Conservation (phyloP, 331 rosid species). For the Quercus phellos region DNA sequence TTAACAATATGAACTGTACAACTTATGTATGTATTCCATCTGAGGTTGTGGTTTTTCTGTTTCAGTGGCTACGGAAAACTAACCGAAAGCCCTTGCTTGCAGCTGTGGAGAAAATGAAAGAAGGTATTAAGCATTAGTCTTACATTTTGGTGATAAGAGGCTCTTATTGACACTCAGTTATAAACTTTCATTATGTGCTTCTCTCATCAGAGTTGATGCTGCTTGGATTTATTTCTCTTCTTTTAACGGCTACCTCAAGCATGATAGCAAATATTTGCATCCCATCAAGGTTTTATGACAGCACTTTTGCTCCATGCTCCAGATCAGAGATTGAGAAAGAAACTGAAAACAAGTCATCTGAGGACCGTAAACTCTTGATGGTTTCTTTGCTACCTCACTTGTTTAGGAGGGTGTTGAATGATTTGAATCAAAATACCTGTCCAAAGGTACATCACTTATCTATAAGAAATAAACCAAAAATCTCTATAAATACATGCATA, state of each 20-base stretch:
- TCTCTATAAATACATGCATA: neutral
- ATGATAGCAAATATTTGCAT: conserved; percentile 77
- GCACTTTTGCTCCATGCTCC: conserved; percentile 80
- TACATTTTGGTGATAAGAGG: conserved; percentile 1
- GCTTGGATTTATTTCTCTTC: conserved; percentile 93
- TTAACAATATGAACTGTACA: neutral
- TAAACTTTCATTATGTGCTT: conserved; percentile 23
- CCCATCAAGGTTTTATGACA: conserved; percentile 73
- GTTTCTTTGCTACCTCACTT: conserved; percentile 40
- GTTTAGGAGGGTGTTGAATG: conserved; percentile 52
- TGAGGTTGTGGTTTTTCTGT: neutral
- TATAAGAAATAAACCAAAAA: neutral
- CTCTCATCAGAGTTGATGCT: conserved; percentile 77
- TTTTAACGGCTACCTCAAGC: conserved; percentile 86
- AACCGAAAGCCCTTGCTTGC: conserved; percentile 83
- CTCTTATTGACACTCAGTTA: conserved; percentile 2
- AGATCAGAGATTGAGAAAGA: conserved; percentile 64
- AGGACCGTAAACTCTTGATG: conserved; percentile 51
- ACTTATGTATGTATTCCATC: neutral
- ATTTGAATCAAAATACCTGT: conserved; percentile 50
- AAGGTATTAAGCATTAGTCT: conserved; percentile 41
- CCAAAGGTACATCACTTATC: conserved; percentile 43
- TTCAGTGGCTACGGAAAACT: conserved; percentile 85
- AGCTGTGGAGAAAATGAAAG: conserved; percentile 97
- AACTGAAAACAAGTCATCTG: conserved; percentile 34